Conservation (phyloP, 2,329 filamentous ascomycete genomes). For the Cladosporium halotolerans region DNA sequence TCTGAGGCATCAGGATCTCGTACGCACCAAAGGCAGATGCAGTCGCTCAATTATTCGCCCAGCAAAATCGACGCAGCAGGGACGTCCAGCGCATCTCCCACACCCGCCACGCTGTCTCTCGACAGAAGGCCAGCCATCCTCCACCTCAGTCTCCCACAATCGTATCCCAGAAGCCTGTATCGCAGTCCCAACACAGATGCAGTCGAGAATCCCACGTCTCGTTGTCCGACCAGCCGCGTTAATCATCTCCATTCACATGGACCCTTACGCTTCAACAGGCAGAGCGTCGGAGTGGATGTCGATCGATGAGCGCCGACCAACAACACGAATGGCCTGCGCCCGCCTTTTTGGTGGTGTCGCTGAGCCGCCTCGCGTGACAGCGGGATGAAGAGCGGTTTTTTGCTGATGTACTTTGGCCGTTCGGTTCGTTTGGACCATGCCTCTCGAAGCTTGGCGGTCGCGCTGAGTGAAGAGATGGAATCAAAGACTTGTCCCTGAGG, state of each 20-base stretch:
- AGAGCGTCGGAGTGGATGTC: conserved; percentile 40
- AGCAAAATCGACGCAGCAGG: conserved; percentile 27
- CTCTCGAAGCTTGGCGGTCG: conserved; percentile 44
- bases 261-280: conserved; percentile 24
- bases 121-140: conserved; percentile 36
- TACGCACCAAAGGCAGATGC: conserved; percentile 18
- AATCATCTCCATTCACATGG: conserved; percentile 52
- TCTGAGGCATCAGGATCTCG: conserved; percentile 16
- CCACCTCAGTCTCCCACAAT: conserved; percentile 42
- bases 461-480: conserved; percentile 57
- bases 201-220: conserved; percentile 15
- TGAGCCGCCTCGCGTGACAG: conserved; percentile 6
- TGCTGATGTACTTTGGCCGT: conserved; percentile 93
- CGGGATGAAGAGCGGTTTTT: conserved; percentile 62
- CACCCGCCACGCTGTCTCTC: conserved; percentile 35
- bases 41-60: conserved; percentile 1
- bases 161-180: conserved; percentile 31
- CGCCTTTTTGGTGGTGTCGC: background rate
- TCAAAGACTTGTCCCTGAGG: conserved; percentile 89
- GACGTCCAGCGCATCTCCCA: conserved; percentile 46
- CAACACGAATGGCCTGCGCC: conserved; percentile 25
- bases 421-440: conserved; percentile 42
- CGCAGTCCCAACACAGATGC: conserved; percentile 11
- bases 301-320: conserved; percentile 53
- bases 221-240: conserved; percentile 58